Base-by-base conservation (phyloP, 1,139 yeast genomes). In the Saccharomyces hybrid region DNA sequence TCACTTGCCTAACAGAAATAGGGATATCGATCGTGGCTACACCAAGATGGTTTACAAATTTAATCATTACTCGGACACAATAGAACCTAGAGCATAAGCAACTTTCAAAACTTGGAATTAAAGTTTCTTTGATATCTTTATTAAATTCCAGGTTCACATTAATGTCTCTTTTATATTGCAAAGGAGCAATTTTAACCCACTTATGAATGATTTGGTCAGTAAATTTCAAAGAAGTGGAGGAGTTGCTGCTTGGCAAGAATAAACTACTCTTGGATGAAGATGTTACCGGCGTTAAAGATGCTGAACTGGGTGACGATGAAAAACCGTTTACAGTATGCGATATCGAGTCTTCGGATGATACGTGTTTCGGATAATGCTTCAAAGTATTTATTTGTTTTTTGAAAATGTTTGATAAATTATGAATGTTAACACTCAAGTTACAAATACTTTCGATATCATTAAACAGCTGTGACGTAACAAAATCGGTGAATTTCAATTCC, bases 91-190 rank as follows among this genome's bases (percentile, higher is more conserved):
- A 74, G 52, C 79, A 70, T 51, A 76, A 65, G 62, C 86, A 81
- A 42, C 74, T 74, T 62, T 81, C 84, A 63, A 79, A 78, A 55
- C 74, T 76, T 1, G 86, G 85, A 6, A 79, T 75, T 57, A 81
- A 68, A 0, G 82, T 76, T 56, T 59, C 23, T 19, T 19, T 19
- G 23, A 19, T 19, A 19, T 19, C 23, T 19, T 19, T 19, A 19
- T 19, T 19, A 31, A 66, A 58, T 29, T 59, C 62, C 46, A 70
- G 51, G 23, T 60, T 60, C 19, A 68, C 55, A 5, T 56, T 46
- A 52, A 60, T 44, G 26, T 58, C 54, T 44, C 57, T 57, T 31
- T 53, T 57, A 52, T 58, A 64, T 44, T 57, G 57, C 47, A 47
- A 52, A 16, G 54, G 54, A 27, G 53, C 58, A 42, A 51, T 52